Conservation (phyloP, 176 grass and related monocot species). For the Puccinellia tenuiflora region DNA sequence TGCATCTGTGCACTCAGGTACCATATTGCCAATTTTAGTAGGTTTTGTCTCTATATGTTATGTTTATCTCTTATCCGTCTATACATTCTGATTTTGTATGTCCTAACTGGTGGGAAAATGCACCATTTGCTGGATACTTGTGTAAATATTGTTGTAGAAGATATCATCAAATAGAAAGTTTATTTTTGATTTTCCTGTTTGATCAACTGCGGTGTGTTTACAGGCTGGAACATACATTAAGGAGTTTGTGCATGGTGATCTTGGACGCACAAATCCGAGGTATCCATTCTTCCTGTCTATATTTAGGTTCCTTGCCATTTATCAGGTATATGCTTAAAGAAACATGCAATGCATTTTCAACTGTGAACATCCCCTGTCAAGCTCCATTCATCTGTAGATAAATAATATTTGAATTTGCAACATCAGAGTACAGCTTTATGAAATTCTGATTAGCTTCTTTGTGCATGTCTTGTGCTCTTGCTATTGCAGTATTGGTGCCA, state of each 20-base stretch:
- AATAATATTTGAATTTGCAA: neutral
- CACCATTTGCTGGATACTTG: neutral
- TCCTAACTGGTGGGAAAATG: neutral
- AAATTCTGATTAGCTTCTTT: slow-evolving; percentile 10
- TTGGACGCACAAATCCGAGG: slow-evolving; percentile 93
- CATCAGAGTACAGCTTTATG: neutral
- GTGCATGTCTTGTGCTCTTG: neutral
- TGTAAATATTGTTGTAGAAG: neutral
- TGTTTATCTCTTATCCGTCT: neutral
- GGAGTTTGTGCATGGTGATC: slow-evolving; percentile 94
- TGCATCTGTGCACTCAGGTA: slow-evolving; percentile 95
- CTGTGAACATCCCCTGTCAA: neutral
- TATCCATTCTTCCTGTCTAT: neutral
- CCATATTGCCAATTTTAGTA: neutral
- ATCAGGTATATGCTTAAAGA: neutral
- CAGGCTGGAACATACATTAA: slow-evolving; percentile 98
- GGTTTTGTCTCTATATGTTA: neutral
- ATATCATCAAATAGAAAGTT: neutral
- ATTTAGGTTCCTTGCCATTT: neutral
- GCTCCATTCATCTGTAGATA: neutral
- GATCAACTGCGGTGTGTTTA: slow-evolving; percentile 13
- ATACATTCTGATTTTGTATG: slow-evolving; percentile 2
- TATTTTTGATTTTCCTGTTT: neutral
- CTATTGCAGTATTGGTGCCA: slow-evolving; percentile 62
- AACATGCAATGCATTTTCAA: neutral